phyloP scores from a whole-genome alignment of 2,329 filamentous ascomycete genomes.

The Cladorrhinum sp. region DNA sequence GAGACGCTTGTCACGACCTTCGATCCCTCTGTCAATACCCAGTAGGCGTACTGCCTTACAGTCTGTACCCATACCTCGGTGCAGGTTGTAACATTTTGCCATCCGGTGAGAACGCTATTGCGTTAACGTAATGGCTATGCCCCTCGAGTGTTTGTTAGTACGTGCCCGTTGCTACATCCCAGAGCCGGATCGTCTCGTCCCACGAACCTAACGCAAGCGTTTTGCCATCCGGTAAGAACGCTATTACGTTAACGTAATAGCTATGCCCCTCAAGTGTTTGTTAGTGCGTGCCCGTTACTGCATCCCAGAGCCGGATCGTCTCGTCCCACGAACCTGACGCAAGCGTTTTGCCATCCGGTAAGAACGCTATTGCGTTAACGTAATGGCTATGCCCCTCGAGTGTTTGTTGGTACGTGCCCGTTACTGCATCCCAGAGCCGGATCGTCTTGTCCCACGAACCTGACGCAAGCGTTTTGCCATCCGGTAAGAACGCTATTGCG shows the following conservation, averaged over 20 bases:
- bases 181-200: no score
- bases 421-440: no score
- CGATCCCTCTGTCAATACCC: no score
- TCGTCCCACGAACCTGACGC: no score
- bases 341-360: constrained; percentile 10
- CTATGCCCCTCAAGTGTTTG: constrained; percentile 27
- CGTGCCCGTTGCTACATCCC: no score
- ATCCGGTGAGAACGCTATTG: constrained; percentile 19
- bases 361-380: constrained; percentile 19
- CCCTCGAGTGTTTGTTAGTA: constrained; percentile 25
- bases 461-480: constrained; percentile 9
- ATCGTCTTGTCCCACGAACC: no score
- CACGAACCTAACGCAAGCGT: constrained; percentile 12
- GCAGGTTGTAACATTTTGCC: constrained; percentile 6
- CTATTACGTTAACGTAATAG: constrained; percentile 12
- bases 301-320: no score
- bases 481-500: constrained; percentile 18
- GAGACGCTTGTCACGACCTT: no score
- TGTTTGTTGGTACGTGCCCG: constrained; percentile 4
- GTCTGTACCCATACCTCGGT: no score
- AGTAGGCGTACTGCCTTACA: no score
- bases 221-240: constrained; percentile 16
- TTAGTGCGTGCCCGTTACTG: no score
- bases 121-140: constrained; percentile 18
- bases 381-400: constrained; percentile 7